Base-by-base conservation (phyloP, 108 stramenopile genomes). In the Skeletonema menzelii region DNA sequence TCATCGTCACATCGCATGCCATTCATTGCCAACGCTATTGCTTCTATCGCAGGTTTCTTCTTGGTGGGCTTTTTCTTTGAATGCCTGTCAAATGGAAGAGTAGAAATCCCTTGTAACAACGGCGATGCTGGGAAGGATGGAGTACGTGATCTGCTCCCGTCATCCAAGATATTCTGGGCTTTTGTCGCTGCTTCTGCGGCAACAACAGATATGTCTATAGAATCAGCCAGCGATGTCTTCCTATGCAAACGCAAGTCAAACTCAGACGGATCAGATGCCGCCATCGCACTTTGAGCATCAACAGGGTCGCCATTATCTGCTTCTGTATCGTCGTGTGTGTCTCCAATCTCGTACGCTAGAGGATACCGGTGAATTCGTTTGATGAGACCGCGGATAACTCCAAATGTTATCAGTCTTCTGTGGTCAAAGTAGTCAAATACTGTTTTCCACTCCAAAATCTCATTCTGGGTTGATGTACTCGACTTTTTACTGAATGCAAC, bases 401-500 rank as follows among this genome's bases (percentile, higher is more conserved):
- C 97, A 77, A 97, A 97, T 1, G 95, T 84, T 31, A 91, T 72
- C 61, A 97, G 75, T 68, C 95, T 80, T 32, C 90, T 85, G 63
- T 95, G 93, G 76, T 96, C 96, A 71, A 96, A 80, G 32, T 80
- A 63, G 20, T 87, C 77, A 56, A 92, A 87, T 14, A 87, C 73
- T 26, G 72, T 65, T 14, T 83, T 85, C 90, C 88, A 89, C 35
- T 90, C 90, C 14, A 85, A 77, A 10, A 34, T 42, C 30, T 67
- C 63, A 34, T 13, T 59, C 26, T 17, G 24, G n/a, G 56, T 53
- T 22, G 27, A 10, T 57, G 17, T 1, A 28, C 57, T 59, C 27
- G 56, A 11, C 27, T 59, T 59, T 59, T 59, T 27, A 19, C 32
- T 32, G 17, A 40, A 56, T 15, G 56, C 11, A 42, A 66, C 63